phyloP scores from a whole-genome alignment of 2,329 filamentous ascomycete genomes.

The Colletotrichum coccodes region DNA sequence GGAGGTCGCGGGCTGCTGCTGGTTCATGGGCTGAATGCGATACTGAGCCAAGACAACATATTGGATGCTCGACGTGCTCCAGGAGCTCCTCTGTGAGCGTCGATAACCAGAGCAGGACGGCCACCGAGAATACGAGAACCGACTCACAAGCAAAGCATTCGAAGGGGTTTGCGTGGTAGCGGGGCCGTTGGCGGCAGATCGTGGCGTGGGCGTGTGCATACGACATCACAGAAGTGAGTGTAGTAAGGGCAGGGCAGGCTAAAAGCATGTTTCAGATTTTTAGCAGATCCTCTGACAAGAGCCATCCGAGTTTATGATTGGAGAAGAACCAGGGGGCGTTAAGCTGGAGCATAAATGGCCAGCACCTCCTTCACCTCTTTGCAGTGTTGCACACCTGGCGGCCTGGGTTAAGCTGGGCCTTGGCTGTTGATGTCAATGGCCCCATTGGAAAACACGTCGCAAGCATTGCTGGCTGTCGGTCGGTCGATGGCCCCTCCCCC shows the following conservation, averaged over 20 bases:
- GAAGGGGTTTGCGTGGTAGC: slow-evolving; percentile 1
- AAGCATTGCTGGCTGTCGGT: slow-evolving; percentile 21
- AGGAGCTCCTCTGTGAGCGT: background rate
- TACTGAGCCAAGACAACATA: background rate
- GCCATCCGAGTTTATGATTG: slow-evolving; percentile 30
- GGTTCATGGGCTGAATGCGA: slow-evolving; percentile 6
- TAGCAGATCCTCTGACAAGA: slow-evolving; percentile 32
- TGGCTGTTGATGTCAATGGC: slow-evolving; percentile 26
- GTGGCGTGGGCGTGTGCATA: slow-evolving; percentile 30
- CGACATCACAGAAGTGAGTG: background rate
- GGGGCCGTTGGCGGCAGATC: slow-evolving; percentile 24
- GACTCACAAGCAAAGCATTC: background rate
- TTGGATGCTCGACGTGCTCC: background rate
- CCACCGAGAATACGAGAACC: slow-evolving; percentile 1
- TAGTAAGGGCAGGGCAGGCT: slow-evolving; percentile 19
- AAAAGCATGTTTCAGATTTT: slow-evolving; percentile 31
- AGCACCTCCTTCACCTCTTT: slow-evolving; percentile 28
- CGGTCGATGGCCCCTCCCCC: slow-evolving; percentile 1
- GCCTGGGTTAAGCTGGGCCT: slow-evolving; percentile 17
- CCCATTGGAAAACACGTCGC: slow-evolving; percentile 27
- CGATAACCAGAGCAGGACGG: background rate
- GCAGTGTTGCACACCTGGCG: slow-evolving; percentile 16
- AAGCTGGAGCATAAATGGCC: slow-evolving; percentile 31
- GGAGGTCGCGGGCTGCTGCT: slow-evolving; percentile 1
- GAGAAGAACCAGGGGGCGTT: slow-evolving; percentile 1